These are phyloP conservation scores for Lipomyces chichibuensis DNA, from an alignment of 805 yeast species.

Conservation along the genomic window DNA sequence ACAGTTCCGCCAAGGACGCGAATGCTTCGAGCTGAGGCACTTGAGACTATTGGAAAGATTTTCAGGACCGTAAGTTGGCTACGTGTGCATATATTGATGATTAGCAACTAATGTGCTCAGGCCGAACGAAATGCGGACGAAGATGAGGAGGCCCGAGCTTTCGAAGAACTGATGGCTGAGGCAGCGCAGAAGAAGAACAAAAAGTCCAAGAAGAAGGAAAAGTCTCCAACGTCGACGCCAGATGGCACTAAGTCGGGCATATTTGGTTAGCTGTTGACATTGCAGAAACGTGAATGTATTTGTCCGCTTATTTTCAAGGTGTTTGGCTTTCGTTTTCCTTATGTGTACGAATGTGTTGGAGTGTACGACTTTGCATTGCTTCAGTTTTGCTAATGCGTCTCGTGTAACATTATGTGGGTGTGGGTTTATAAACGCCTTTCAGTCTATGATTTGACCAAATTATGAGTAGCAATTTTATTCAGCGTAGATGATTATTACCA, in stretches of 20 bases:
- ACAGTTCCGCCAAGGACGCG: slow-evolving; percentile 62
- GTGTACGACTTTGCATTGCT: neutral
- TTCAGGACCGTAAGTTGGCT: slow-evolving; percentile 49
- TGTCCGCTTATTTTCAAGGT: neutral
- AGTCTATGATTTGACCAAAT: neutral
- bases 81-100: neutral
- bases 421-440: neutral
- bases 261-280: neutral
- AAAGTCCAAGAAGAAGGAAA: slow-evolving; percentile 48
- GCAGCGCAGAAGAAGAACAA: slow-evolving; percentile 65
- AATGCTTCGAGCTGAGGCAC: slow-evolving; percentile 74
- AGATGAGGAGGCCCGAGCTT: slow-evolving; percentile 84
- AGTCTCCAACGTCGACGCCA: slow-evolving; percentile 13
- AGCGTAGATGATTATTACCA: neutral
- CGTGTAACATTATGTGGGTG: neutral
- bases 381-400: neutral
- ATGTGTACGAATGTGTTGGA: neutral
- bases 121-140: slow-evolving; percentile 82
- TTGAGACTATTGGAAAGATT: slow-evolving; percentile 69
- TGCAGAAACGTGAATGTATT: neutral
- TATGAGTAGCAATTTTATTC: neutral
- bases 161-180: slow-evolving; percentile 90
- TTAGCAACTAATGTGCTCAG: slow-evolving; percentile 18
- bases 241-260: neutral
- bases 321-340: neutral